Conservation (phyloP, 345 rosid species). For the Populus simonii region DNA sequence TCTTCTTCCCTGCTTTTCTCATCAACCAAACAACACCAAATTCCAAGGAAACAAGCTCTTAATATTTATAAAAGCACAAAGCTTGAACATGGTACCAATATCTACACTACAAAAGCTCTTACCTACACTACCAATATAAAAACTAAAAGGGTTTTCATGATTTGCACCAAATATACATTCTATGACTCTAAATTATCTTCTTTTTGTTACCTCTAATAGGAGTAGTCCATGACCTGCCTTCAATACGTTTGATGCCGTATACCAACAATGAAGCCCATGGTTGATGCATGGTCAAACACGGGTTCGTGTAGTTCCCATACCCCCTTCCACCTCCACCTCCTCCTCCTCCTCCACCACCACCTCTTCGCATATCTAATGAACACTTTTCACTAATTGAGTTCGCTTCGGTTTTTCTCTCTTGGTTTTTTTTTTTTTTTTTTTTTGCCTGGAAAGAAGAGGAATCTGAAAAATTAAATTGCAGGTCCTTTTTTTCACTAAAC, state of each 20-base stretch:
- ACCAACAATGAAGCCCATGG: slow-evolving; percentile 93
- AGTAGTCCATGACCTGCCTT: slow-evolving; percentile 91
- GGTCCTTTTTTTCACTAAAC: background rate
- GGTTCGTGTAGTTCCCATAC: slow-evolving; percentile 65
- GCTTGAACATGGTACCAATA: background rate
- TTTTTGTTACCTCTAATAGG: slow-evolving; percentile 63
- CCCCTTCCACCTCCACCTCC: slow-evolving; percentile 36
- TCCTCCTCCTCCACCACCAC: background rate
- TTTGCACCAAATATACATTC: background rate
- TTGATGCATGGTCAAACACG: slow-evolving; percentile 90
- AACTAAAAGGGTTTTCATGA: background rate
- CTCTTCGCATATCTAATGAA: background rate
- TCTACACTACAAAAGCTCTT: background rate
- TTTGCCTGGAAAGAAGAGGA: background rate
- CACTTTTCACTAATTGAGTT: background rate
- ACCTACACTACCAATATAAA: background rate
- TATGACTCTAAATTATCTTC: background rate
- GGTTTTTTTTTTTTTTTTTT: too few species aligned
- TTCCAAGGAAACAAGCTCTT: background rate
- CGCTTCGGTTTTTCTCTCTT: background rate
- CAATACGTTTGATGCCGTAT: slow-evolving; percentile 85
- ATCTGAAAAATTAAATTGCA: background rate
- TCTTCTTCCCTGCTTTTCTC: background rate
- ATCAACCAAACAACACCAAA: background rate
- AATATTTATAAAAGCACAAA: background rate